A percentile compares a stretch with the other conserved stretches of the same genome.
These are phyloP conservation scores for Triticum aestivum DNA, from an alignment of 176 grass and related monocot species.

Conservation along the genomic window DNA sequence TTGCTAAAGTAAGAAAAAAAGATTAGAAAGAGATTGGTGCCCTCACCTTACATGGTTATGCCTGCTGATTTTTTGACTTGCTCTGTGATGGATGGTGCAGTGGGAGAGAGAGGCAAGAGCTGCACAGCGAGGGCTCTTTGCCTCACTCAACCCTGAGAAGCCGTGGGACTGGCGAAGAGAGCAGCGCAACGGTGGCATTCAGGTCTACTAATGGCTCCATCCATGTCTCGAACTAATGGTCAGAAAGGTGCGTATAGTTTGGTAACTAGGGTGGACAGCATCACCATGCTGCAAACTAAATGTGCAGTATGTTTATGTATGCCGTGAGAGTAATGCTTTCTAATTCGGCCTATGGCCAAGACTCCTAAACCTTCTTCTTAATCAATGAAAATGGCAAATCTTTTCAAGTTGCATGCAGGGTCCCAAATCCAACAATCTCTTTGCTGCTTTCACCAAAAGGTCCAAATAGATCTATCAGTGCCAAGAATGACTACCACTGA, in stretches of 20 bases:
- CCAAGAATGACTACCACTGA: background rate
- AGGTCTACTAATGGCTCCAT: conserved; percentile 26
- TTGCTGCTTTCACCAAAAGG: too few species aligned
- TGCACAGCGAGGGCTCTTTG: conserved; percentile 43
- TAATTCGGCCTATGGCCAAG: too few species aligned
- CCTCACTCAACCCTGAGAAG: conserved; percentile 45
- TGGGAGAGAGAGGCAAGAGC: conserved; percentile 50
- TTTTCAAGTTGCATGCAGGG: too few species aligned
- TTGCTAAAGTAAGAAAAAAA: conserved; percentile 37
- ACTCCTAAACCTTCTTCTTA: too few species aligned
- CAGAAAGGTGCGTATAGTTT: background rate
- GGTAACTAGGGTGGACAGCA: conserved; percentile 6
- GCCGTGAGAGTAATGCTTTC: too few species aligned
- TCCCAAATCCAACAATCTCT: too few species aligned
- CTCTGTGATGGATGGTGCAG: conserved; percentile 31
- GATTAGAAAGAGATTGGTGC: background rate
- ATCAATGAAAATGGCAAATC: too few species aligned
- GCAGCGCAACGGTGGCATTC: conserved; percentile 30
- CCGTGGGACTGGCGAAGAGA: conserved; percentile 66
- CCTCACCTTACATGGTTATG: background rate
- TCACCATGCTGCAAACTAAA: conserved; percentile 15
- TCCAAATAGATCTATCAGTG: background rate
- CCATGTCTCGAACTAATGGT: conserved; percentile 1
- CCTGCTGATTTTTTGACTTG: background rate
- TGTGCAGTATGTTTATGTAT: background rate